Percentiles rank a stretch among this genome's conserved stretches.
These are phyloP conservation scores for Neophaeococcomyces aloes DNA, from an alignment of 2,329 filamentous ascomycete species.

Conservation along the genomic window DNA sequence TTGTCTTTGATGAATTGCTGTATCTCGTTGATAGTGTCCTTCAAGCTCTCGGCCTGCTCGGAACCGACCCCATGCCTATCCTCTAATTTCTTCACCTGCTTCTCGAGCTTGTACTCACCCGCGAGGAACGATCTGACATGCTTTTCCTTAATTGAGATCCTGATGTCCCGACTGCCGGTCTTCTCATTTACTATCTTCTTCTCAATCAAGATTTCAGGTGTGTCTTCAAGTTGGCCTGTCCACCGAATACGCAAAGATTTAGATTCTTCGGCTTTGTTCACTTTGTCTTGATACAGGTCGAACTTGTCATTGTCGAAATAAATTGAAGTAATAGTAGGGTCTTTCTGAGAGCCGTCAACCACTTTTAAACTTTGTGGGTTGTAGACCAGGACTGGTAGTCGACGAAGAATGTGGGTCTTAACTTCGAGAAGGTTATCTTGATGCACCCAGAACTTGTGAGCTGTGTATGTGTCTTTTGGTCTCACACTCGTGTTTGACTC, in stretches of 20 bases:
- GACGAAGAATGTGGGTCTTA: constrained; percentile 87
- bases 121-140: constrained; percentile 81
- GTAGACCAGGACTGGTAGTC: constrained; percentile 83
- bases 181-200: constrained; percentile 76
- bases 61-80: constrained; percentile 60
- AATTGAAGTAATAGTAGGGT: constrained; percentile 86
- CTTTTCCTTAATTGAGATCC: constrained; percentile 84
- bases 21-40: constrained; percentile 62
- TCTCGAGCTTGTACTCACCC: constrained; percentile 84
- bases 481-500: constrained; percentile 37
- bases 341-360: constrained; percentile 62
- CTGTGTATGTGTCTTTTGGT: constrained; percentile 58
- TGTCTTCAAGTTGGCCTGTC: constrained; percentile 73
- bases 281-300: constrained; percentile 74
- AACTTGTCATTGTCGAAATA: constrained; percentile 91
- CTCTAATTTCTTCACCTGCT: constrained; percentile 72
- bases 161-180: constrained; percentile 65
- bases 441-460: constrained; percentile 96
- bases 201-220: constrained; percentile 74
- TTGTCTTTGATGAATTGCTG: constrained; percentile 69
- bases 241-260: constrained; percentile 79
- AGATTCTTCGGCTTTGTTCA: constrained; percentile 63
- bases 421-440: constrained; percentile 91
- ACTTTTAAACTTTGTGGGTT: constrained; percentile 78
- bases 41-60: constrained; percentile 58